Base-by-base conservation (phyloP, 495 filamentous ascomycete species). In the Diplogelasinospora grovesii region DNA sequence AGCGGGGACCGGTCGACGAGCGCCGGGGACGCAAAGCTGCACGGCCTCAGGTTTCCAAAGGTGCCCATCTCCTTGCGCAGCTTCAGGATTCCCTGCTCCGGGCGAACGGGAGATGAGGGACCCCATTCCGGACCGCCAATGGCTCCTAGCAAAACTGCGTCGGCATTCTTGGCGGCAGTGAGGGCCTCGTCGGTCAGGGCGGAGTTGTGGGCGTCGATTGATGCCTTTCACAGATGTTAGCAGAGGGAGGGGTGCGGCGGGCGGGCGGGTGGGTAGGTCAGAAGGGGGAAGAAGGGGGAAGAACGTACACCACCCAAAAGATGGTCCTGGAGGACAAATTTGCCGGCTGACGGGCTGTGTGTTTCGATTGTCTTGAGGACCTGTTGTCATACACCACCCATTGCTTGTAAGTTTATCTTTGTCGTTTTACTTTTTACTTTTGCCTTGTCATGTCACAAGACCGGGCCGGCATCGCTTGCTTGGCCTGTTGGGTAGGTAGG, bases 41-140 rank as follows among this genome's bases (percentile, higher is more conserved):
- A 98, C 4, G 92, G 92, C 3, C 92, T 88, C 33, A 98, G 83
- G 77, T 98, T 98, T 50, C 90, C 92, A 69, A 92, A 98, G 50
- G 92, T 86, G 57, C 74, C 71, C 74, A 98, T 83, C 62, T 95
- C 83, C 64, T 94, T 96, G 71, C 92, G 88, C 31, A 98, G 85
- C 49, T 73, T 77, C 39, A 98, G 84, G 59, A 98, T 77, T 43
- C 92, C 92, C 67, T 97, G 90, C 58, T 98, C 92, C 4, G 92
- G 92, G 34, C 92, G 85, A 43, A 97, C 83, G 37, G 76, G 59
- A 47, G 87, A 86, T 3, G 85, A 89, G 19, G 59, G 52, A 41
- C 92, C 92, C 87, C 93, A 98, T 90, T 98, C 83, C 8, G 92
- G 92, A 27, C 92, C 92, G 50, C 92, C 92, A 54, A 98, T 94